Percentiles rank a stretch among this genome's conserved stretches.
Conservation (phyloP, 371 early-diverging fungal species). For the Rhizopus delemar region DNA sequence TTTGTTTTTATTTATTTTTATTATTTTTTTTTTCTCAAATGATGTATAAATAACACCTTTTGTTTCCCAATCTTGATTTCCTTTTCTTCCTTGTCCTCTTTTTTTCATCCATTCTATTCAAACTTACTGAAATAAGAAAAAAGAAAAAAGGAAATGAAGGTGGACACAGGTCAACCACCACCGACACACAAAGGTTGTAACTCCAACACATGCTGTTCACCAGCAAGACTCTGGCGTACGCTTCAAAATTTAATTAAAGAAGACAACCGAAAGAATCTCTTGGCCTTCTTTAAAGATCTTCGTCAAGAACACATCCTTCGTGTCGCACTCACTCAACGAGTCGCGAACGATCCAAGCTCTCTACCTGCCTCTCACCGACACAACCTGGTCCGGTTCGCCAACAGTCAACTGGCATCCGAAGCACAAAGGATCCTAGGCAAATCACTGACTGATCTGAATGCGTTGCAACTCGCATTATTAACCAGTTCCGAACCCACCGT, state of each 20-base stretch:
- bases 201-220: constrained; percentile 30
- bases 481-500: constrained; percentile 20
- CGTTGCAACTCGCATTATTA: constrained; percentile 26
- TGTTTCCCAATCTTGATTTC: too few relatives aligned
- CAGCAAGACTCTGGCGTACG: constrained; percentile 31
- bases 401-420: constrained; percentile 4
- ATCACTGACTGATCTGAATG: constrained; percentile 22
- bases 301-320: constrained; percentile 25
- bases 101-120: too few relatives aligned
- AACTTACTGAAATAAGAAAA: too few relatives aligned
- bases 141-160: constrained; percentile 5
- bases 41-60: too few relatives aligned
- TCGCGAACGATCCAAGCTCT: constrained; percentile 25
- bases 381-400: constrained; percentile 10
- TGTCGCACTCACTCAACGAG: constrained; percentile 25
- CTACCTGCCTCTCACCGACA: constrained; percentile 30
- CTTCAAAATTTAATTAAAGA: constrained; percentile 26
- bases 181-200: constrained; percentile 28
- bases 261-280: constrained; percentile 13
- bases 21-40: too few relatives aligned
- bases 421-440: constrained; percentile 18
- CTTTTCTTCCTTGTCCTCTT: too few relatives aligned
- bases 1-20: too few relatives aligned
- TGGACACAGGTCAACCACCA: background rate
- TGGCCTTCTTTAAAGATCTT: constrained; percentile 21